Evolutionary conservation across 1,284 basidiomycete genomes (phyloP), one percentile per base, ranked within the genome.

Genomic region (Exobasidium cylindrosporum): DNA sequence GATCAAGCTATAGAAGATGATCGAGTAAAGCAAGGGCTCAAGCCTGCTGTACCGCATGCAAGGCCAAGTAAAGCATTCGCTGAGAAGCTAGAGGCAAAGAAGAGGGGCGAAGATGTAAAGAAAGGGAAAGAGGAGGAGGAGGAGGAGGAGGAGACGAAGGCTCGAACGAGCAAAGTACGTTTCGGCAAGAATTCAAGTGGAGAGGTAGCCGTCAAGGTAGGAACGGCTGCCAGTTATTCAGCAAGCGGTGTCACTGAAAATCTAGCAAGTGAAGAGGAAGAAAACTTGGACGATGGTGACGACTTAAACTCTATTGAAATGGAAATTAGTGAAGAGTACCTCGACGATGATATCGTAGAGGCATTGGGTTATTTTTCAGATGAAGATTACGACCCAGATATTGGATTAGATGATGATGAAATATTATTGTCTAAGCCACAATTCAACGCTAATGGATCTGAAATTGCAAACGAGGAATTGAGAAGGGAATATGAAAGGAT

Each of bases 241-340:
- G 43, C 17, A 17, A 45, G 17, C 17, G 43, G 17, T 4, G 43
- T 23, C 43, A 50, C n/a, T 21, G 47, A 50, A 28, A 28, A 14
- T 28, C 17, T 50, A 6, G 47, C 14, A 50, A 13, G 26, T 28
- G 47, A 50, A 24, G 47, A 50, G 4, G 44, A 57, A 11, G 54
- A 3, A 29, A 28, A 17, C 10, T 60, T 61, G 0, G 64, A 57
- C 7, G 69, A 65, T 2, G 66, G 29, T 35, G 65, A 65, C 6
- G 65, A 58, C 91, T 84, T 91, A 90, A 74, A 92, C 88, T 80
- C 92, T 24, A n/a, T 67, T 30, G 67, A 65, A 24, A 64, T 69
- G 57, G 57, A 49, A 28, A 31, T 35, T 14, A n/a, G 28, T 2
- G 49, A 54, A 10, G 49, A 60, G 26, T 11, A 32, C 11, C 47